A percentile compares a stretch with the other conserved stretches of the same genome.
phyloP scores from a whole-genome alignment of 345 rosid genomes.

The rapeseed (Brassica napus) region DNA sequence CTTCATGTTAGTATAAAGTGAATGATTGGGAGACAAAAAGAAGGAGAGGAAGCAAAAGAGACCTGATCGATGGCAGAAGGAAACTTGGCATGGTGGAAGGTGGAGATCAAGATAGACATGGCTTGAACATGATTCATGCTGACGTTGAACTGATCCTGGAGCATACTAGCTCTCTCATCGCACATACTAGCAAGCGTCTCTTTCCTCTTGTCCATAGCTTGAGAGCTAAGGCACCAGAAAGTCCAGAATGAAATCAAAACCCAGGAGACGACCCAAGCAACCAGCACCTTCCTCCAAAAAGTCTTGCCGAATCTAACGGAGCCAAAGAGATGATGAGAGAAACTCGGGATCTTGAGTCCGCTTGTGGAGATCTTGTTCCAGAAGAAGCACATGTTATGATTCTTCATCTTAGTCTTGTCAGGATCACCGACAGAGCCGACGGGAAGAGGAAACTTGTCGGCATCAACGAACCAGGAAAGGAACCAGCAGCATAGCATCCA shows the following conservation, averaged over 20 bases:
- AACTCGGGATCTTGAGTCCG: slow-evolving; percentile 56
- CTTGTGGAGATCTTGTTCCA: slow-evolving; percentile 38
- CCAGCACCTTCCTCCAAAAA: slow-evolving; percentile 66
- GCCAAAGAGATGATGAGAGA: slow-evolving; percentile 56
- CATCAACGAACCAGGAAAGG: slow-evolving; percentile 60
- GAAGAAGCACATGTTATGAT: slow-evolving; percentile 57
- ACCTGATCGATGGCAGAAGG: slow-evolving; percentile 99
- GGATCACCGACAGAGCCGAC: slow-evolving; percentile 43
- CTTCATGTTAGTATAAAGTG: not conserved
- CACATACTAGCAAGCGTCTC: slow-evolving; percentile 86
- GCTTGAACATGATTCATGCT: slow-evolving; percentile 99
- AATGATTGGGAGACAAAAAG: no score
- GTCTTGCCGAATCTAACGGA: slow-evolving; percentile 51
- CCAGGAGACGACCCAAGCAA: slow-evolving; percentile 66
- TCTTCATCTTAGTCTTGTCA: slow-evolving; percentile 40
- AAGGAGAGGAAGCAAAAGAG: not conserved
- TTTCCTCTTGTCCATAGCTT: slow-evolving; percentile 76
- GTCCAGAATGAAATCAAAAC: slow-evolving; percentile 48
- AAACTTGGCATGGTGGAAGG: slow-evolving; percentile 84
- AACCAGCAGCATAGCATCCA: slow-evolving; percentile 91
- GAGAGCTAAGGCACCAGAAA: slow-evolving; percentile 66
- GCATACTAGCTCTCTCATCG: slow-evolving; percentile 96
- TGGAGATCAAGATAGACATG: slow-evolving; percentile 90
- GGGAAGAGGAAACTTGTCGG: slow-evolving; percentile 50
- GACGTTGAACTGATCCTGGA: slow-evolving; percentile 97